Conservation (phyloP, 2,329 filamentous ascomycete species). For the Colletotrichum acutatum region DNA sequence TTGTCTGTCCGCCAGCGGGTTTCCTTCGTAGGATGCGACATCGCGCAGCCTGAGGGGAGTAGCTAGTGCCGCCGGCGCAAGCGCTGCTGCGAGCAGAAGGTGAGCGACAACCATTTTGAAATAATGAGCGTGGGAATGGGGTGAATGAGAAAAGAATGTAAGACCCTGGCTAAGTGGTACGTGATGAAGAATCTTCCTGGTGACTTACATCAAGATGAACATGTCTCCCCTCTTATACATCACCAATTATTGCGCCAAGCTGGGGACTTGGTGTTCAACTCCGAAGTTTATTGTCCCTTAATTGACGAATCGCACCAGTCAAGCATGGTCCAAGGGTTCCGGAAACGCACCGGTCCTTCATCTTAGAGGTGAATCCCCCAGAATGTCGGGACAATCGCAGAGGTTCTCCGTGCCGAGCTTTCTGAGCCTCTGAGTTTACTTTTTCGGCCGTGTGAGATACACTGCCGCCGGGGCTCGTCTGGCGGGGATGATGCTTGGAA, state of each 20-base stretch:
- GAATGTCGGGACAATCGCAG: slow-evolving; percentile 17
- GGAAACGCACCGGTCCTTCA: slow-evolving; percentile 6
- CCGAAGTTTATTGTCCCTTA: background rate
- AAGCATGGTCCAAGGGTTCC: slow-evolving; percentile 7
- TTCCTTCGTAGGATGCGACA: slow-evolving; percentile 46
- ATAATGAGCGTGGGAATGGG: background rate
- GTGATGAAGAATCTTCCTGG: background rate
- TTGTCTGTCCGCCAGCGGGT: slow-evolving; percentile 47
- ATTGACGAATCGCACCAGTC: background rate
- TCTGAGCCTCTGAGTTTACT: slow-evolving; percentile 14
- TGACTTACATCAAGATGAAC: background rate
- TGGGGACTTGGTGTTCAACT: slow-evolving; percentile 7
- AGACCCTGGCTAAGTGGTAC: background rate
- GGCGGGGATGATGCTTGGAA: slow-evolving; percentile 32
- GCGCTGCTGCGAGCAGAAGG: slow-evolving; percentile 25
- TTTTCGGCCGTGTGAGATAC: slow-evolving; percentile 21
- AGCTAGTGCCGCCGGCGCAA: slow-evolving; percentile 29
- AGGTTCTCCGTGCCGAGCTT: slow-evolving; percentile 9
- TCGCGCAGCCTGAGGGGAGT: slow-evolving; percentile 23
- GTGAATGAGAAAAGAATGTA: background rate
- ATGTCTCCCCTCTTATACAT: slow-evolving; percentile 21
- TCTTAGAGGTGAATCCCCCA: slow-evolving; percentile 1
- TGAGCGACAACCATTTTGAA: slow-evolving; percentile 13
- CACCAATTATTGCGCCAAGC: background rate
- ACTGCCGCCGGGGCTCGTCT: slow-evolving; percentile 11